phyloP scores from a whole-genome alignment of 805 yeast genomes.

The Starmerella powellii region DNA sequence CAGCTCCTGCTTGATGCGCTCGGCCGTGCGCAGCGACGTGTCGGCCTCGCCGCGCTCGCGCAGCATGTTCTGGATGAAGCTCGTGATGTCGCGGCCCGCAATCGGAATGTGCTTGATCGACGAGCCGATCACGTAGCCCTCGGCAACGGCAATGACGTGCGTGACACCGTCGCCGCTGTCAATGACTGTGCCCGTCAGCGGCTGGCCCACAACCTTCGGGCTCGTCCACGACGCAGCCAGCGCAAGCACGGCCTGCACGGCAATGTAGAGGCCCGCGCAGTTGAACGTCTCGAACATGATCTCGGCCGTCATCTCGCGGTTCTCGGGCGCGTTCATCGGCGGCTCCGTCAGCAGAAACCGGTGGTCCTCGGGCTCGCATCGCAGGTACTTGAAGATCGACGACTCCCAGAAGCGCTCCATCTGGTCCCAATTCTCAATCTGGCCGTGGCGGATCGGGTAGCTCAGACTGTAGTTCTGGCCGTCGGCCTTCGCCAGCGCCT shows the following conservation, averaged over 20 bases:
- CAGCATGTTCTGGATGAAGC: constrained; percentile 79
- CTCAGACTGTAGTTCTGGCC: constrained; percentile 79
- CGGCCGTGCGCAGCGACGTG: constrained; percentile 89
- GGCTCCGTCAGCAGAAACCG: constrained; percentile 93
- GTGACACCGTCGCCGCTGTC: constrained; percentile 99
- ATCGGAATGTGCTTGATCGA: constrained; percentile 95
- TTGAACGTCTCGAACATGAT: constrained; percentile 97
- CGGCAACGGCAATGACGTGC: constrained; percentile 98
- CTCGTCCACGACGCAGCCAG: constrained; percentile 99
- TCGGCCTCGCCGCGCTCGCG: constrained; percentile 96
- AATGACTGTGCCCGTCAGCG: constrained; percentile 95
- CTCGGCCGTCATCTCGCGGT: constrained; percentile 96
- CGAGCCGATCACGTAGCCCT: constrained; percentile 95
- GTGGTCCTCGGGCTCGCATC: constrained; percentile 99
- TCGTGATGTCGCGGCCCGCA: constrained; percentile 96
- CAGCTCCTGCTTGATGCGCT: constrained; percentile 88
- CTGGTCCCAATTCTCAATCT: constrained; percentile 98
- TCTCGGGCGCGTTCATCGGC: constrained; percentile 98
- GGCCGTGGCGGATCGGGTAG: constrained; percentile 95
- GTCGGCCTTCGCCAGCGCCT: constrained; percentile 81
- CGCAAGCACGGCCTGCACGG: constrained; percentile 97
- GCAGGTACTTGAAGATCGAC: constrained; percentile 85
- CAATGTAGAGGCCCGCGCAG: constrained; percentile 96
- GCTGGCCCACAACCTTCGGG: constrained; percentile 84
- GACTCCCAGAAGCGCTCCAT: constrained; percentile 99